phyloP scores from a whole-genome alignment of 2,329 filamentous ascomycete species.

The Myriosclerotinia curreyana region DNA sequence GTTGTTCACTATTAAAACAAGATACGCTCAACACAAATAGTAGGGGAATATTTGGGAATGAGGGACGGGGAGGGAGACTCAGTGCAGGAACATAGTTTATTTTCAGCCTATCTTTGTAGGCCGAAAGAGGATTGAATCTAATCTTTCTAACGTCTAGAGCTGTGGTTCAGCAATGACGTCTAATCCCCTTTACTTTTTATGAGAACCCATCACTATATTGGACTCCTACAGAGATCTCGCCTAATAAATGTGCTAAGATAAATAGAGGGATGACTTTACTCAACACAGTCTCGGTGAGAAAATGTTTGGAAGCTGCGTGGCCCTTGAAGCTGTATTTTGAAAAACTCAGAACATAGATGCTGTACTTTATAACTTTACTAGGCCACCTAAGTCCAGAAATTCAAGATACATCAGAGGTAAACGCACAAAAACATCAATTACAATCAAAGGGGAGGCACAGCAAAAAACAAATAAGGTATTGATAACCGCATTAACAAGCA shows the following conservation, averaged over 20 bases:
- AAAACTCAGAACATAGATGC: neutral
- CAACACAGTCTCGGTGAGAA: no score
- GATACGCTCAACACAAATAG: no score
- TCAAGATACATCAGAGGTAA: neutral
- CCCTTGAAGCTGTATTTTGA: neutral
- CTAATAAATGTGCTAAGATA: no score
- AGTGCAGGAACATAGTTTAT: neutral
- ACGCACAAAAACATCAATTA: no score
- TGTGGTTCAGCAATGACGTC: no score
- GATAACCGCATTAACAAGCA: neutral
- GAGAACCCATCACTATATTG: no score
- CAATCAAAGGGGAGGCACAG: neutral
- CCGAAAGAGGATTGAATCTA: neutral
- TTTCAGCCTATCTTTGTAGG: neutral
- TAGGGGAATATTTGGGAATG: no score
- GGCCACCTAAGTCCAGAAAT: neutral
- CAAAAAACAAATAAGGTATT: neutral
- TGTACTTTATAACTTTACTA: neutral
- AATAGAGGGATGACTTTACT: no score
- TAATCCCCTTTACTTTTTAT: no score
- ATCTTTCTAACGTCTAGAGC: neutral
- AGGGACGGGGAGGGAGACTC: neutral
- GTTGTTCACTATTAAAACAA: no score
- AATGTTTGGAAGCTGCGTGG: no score
- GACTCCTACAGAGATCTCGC: no score